These are phyloP conservation scores for Pseudomonodictys pantanalensis DNA, from an alignment of 495 filamentous ascomycete species.

Conservation along the genomic window DNA sequence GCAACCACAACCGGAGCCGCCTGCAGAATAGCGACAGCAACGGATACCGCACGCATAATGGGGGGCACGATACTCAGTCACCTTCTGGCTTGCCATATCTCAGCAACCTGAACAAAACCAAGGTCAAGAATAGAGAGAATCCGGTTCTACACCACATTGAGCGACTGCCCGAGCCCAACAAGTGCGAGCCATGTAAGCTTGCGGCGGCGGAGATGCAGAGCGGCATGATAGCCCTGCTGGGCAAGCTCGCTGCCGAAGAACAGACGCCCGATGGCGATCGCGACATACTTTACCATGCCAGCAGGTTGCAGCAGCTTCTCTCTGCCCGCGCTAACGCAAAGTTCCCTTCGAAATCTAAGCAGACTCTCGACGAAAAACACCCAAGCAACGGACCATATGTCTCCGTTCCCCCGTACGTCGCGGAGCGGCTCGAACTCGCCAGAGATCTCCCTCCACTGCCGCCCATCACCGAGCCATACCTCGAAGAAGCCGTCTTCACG, in stretches of 20 bases:
- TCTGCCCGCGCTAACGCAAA: background rate
- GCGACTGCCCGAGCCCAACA: conserved; percentile 6
- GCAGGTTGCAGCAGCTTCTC: conserved; percentile 9
- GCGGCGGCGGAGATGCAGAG: conserved; percentile 13
- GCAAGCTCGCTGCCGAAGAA: conserved; percentile 18
- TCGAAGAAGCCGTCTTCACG: conserved; percentile 65
- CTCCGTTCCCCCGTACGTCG: conserved; percentile 15
- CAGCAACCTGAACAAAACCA: background rate
- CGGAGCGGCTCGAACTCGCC: background rate
- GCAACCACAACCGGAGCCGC: no score
- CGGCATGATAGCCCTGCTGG: conserved; percentile 18
- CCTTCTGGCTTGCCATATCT: background rate
- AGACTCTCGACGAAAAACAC: conserved; percentile 12
- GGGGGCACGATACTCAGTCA: no score
- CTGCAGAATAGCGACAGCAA: background rate
- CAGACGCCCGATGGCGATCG: background rate
- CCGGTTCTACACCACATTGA: background rate
- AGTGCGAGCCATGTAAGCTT: conserved; percentile 16
- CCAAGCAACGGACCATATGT: background rate
- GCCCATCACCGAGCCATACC: conserved; percentile 51
- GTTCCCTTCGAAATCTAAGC: background rate
- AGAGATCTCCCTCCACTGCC: conserved; percentile 55
- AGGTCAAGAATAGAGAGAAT: background rate
- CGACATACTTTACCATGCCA: conserved; percentile 19
- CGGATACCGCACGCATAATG: background rate